phyloP scores from a whole-genome alignment of 352 stramenopile species.

The Globisporangium middletonii region DNA sequence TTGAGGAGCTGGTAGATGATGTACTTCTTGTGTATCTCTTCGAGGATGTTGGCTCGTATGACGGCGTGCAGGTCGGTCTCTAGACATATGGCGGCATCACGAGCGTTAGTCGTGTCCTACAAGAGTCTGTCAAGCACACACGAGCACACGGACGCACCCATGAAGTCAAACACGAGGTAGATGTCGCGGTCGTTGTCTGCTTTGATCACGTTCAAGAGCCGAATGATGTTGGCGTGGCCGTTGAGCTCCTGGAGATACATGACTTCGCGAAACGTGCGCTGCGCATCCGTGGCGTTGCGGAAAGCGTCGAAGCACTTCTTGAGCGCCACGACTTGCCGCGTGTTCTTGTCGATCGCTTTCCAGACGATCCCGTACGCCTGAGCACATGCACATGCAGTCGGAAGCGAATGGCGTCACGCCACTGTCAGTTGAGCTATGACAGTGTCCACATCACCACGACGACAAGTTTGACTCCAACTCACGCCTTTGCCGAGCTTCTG shows the following conservation, averaged over 20 bases:
- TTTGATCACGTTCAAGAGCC: slow-evolving; percentile 91
- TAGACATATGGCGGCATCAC: slow-evolving; percentile 15
- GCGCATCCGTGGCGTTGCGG: slow-evolving; percentile 92
- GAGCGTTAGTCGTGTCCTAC: no score
- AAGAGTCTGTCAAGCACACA: no score
- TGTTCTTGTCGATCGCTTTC: slow-evolving; percentile 94
- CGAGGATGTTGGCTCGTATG: slow-evolving; percentile 92
- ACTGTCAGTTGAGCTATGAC: neutral
- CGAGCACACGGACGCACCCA: slow-evolving; percentile 50
- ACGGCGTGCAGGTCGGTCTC: slow-evolving; percentile 95
- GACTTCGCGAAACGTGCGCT: slow-evolving; percentile 94
- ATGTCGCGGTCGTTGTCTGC: slow-evolving; percentile 96
- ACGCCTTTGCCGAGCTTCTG: slow-evolving; percentile 93
- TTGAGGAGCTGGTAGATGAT: slow-evolving; percentile 96
- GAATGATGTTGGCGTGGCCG: slow-evolving; percentile 93
- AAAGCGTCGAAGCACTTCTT: slow-evolving; percentile 98
- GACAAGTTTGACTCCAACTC: slow-evolving; percentile 10
- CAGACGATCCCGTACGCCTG: slow-evolving; percentile 95
- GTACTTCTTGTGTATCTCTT: slow-evolving; percentile 97
- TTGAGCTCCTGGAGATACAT: slow-evolving; percentile 94
- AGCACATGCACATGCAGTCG: neutral
- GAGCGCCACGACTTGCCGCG: slow-evolving; percentile 86
- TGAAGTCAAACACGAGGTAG: slow-evolving; percentile 96
- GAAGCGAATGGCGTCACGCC: no score
- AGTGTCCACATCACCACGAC: neutral